Conservation (phyloP, 768 basidiomycete species). For the Pulveroboletus sp. region DNA sequence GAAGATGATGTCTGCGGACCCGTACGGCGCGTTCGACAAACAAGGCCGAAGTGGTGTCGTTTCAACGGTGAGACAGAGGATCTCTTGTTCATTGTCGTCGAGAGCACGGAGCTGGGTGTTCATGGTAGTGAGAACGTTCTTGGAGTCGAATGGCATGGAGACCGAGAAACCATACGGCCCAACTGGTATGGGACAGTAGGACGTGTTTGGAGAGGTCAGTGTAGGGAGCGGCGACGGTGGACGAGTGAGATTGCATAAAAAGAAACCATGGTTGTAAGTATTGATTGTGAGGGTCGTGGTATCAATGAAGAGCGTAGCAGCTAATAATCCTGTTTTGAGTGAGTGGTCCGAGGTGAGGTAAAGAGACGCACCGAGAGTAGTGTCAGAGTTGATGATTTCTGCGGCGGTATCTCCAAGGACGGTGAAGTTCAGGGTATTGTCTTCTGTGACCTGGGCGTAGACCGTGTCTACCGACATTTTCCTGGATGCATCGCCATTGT, state of each 20-base stretch:
- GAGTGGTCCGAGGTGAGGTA: not conserved
- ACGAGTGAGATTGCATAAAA: slow-evolving; percentile 73
- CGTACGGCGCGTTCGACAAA: slow-evolving; percentile 56
- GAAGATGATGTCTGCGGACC: slow-evolving; percentile 61
- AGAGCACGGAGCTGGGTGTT: slow-evolving; percentile 83
- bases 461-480: slow-evolving; percentile 66
- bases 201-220: slow-evolving; percentile 31
- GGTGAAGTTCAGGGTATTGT: slow-evolving; percentile 59
- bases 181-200: slow-evolving; percentile 72
- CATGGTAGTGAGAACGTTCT: slow-evolving; percentile 78
- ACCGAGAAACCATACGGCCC: slow-evolving; percentile 83
- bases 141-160: slow-evolving; percentile 58
- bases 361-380: slow-evolving; percentile 56
- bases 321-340: slow-evolving; percentile 10
- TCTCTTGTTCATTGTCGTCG: slow-evolving; percentile 77
- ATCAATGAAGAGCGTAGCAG: slow-evolving; percentile 85
- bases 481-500: slow-evolving; percentile 45
- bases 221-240: slow-evolving; percentile 69
- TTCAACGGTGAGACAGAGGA: slow-evolving; percentile 75
- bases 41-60: slow-evolving; percentile 72
- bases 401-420: slow-evolving; percentile 62
- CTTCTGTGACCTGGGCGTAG: slow-evolving; percentile 64
- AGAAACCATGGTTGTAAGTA: slow-evolving; percentile 65
- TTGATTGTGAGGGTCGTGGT: slow-evolving; percentile 76
- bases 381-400: slow-evolving; percentile 55